Conservation (phyloP, 441 rosid genomes). For the Biscutella laevigata region DNA sequence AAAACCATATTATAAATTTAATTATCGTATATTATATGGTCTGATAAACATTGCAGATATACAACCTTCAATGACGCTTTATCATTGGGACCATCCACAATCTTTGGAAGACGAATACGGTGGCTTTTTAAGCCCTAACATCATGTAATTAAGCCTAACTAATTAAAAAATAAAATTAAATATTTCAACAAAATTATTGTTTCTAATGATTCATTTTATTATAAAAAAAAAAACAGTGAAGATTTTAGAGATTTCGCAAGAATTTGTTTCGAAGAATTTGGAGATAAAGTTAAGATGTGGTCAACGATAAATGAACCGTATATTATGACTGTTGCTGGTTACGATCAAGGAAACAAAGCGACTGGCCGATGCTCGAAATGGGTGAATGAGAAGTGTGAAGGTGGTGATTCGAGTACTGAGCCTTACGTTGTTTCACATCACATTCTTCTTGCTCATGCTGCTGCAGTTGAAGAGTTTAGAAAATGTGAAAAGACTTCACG, state of each 20-base stretch:
- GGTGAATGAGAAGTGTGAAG: neutral
- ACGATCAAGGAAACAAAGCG: neutral
- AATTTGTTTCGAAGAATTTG: conserved; percentile 12
- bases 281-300: conserved; percentile 10
- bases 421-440: conserved; percentile 27
- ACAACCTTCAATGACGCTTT: conserved; percentile 23
- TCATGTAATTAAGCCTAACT: conserved; percentile 30
- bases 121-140: conserved; percentile 22
- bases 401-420: conserved; percentile 14
- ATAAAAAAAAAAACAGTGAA: conserved; percentile 23
- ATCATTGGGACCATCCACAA: conserved; percentile 34
- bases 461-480: conserved; percentile 18
- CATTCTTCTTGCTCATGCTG: conserved; percentile 22
- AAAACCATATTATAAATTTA: neutral
- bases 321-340: neutral
- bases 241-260: conserved; percentile 6
- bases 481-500: conserved; percentile 3
- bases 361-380: conserved; percentile 11
- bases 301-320: conserved; percentile 7
- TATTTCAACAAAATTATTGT: neutral
- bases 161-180: no score
- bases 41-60: conserved; percentile 14
- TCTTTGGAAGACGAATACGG: conserved; percentile 27
- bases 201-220: neutral
- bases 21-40: neutral